Evolutionary conservation across 2,329 filamentous ascomycete genomes (phyloP).

Genomic region (Botrytis sinoallii): DNA sequence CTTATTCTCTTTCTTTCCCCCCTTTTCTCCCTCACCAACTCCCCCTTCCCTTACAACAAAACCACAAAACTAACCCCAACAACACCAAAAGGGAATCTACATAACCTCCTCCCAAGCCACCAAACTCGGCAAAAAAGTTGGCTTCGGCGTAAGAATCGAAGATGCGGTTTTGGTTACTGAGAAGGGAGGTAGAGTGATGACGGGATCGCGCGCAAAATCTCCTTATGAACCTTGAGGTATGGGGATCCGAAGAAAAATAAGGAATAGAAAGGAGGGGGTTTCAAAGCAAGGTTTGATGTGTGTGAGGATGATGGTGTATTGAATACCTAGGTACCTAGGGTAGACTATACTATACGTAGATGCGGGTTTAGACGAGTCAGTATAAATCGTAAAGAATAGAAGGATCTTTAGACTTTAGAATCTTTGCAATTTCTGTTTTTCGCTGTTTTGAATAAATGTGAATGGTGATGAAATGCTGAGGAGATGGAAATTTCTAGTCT

Average conservation of each 20-base stretch:
- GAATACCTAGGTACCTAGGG: not conserved
- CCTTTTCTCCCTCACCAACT: not conserved
- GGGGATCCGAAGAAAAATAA: not conserved
- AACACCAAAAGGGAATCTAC: conserved; percentile 48
- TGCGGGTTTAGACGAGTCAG: not conserved
- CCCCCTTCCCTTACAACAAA: not conserved
- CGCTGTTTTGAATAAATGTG: too few relatives aligned
- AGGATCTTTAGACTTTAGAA: not conserved
- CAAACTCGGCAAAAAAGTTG: conserved; percentile 36
- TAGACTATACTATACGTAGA: not conserved
- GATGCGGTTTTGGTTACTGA: conserved; percentile 57
- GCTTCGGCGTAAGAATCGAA: conserved; percentile 61
- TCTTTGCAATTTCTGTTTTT: not conserved
- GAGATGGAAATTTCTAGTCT: not conserved
- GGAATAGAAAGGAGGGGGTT: not conserved
- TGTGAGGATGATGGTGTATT: not conserved
- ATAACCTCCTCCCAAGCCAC: conserved; percentile 41
- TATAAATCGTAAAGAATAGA: not conserved
- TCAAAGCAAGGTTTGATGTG: not conserved
- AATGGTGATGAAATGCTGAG: not conserved
- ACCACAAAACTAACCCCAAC: not conserved
- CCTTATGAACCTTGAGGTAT: conserved; percentile 30
- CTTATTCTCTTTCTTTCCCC: not conserved
- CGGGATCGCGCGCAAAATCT: conserved; percentile 28
- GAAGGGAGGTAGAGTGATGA: conserved; percentile 44